Base-by-base conservation (phyloP, 108 stramenopile species). In the Cyclotella cryptica region DNA sequence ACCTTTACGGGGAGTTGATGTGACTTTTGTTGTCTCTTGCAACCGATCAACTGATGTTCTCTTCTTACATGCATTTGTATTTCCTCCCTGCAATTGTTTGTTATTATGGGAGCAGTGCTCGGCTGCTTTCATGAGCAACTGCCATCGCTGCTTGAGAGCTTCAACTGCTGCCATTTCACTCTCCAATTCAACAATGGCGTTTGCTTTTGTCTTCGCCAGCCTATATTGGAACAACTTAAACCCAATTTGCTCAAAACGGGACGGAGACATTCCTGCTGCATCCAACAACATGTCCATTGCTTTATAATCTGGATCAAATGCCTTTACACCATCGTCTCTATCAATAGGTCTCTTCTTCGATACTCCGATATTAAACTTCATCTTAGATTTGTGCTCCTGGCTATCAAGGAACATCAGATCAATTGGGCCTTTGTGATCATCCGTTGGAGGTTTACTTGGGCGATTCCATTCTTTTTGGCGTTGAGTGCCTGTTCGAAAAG, bases 351-450 rank as follows among this genome's bases (percentile, higher is more conserved):
- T 27, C 15, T 61, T 27, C 13, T 59, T 72, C 0, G 71, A 26
- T n/a, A n/a, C n/a, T 47, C 28, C 55, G 15, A 27, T 27, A 28
- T 61, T 45, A 26, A 72, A 61, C 30, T 43, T 0, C 41, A 40
- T 52, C 71, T 72, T 72, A 10, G 71, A 27, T 24, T 72, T 72
- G 29, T 72, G 58, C 41, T 72, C 71, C 0, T 57, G 71, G 18
- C 35, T 53, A 72, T 72, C 58, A 28, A 59, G 26, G 42, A 42
- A 19, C 0, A 72, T 27, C 17, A 19, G 10, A 28, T 43, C 58
- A 47, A 72, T 59, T 28, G 43, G 60, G 18, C 71, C 71, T n/a
- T 53, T 42, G 11, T 72, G 35, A 27, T 60, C 58, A 2, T 43
- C 69, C 19, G 29, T 57, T 19, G 69, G 69, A 12, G 53, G 51